A percentile compares a stretch with the other conserved stretches of the same genome.
Evolutionary conservation across 805 yeast species (phyloP).

Genomic region (Dipodascus geniculatus): DNA sequence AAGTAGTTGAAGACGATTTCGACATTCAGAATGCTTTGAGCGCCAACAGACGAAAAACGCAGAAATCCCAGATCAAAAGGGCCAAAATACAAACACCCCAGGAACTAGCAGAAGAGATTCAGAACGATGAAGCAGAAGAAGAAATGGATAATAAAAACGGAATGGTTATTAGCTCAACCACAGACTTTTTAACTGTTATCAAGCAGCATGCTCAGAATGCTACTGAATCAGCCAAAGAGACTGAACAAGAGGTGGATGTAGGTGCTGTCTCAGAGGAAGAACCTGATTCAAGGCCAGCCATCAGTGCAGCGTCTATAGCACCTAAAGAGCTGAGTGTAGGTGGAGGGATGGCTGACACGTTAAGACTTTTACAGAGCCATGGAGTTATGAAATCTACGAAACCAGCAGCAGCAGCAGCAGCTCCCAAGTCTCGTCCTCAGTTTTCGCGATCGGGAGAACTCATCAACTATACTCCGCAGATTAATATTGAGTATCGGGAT

Average conservation of each 20-base stretch:
- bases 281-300: background rate
- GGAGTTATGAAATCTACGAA: conserved; percentile 20
- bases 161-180: conserved; percentile 33
- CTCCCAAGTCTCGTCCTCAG: conserved; percentile 13
- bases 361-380: conserved; percentile 23
- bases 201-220: conserved; percentile 8
- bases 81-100: conserved; percentile 14
- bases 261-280: background rate
- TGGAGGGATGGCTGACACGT: conserved; percentile 29
- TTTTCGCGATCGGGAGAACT: conserved; percentile 18
- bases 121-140: conserved; percentile 20
- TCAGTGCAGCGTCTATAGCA: conserved; percentile 9
- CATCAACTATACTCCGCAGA: conserved; percentile 32
- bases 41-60: conserved; percentile 22
- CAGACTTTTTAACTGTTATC: conserved; percentile 27
- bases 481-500: conserved; percentile 47
- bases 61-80: conserved; percentile 13
- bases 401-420: conserved; percentile 15
- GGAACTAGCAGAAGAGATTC: conserved; percentile 30
- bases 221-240: conserved; percentile 5
- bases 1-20: conserved; percentile 27
- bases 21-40: conserved; percentile 26
- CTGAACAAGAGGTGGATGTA: conserved; percentile 8
- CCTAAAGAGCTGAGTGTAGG: conserved; percentile 15
- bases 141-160: conserved; percentile 17